Base-by-base conservation (phyloP, 2,329 filamentous ascomycete genomes). In the Emericellopsis cladophorae region DNA sequence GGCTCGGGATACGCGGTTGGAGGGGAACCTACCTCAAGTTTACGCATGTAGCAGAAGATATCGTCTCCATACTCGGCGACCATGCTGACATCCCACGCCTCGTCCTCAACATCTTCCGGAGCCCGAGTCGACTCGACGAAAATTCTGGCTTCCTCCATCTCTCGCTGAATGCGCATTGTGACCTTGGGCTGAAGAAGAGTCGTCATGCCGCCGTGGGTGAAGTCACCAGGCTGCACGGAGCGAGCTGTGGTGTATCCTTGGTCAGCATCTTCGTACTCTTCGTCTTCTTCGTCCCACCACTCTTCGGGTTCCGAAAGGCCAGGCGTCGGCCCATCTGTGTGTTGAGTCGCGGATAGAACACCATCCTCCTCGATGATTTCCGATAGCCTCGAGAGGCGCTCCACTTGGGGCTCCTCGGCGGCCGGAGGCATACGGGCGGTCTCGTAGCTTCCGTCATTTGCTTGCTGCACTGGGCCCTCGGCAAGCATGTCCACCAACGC, bases 21-120 rank as follows among this genome's bases (percentile, higher is more conserved):
- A 16, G 16, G 16, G 36, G 46, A 44, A 55, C 69, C 55, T 65
- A 88, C 85, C 80, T 98, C 92, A 40, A 95, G 79, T 43, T 84
- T 72, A 40, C 76, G 78, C 84, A 96, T 87, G 65, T 96, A 95
- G 22, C 76, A 71, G 53, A 96, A 95, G 51, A 98, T 96, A 53
- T 98, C 92, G 14, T 95, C 87, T 37, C 84, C 83, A 54, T 98
- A 98, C 57, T 96, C 90, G 10, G 89, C 84, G 39, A 96, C 92
- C 92, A 98, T 96, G 57, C 85, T 95, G 29, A 90, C 87, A 56
- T 96, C 92, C 79, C 84, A 94, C 40, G 74, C 69, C 56, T 96
- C 90, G 48, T 95, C 90, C 46, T 94, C 84, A 36, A 88, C 68
- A 43, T 95, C 88, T 43, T 92, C 84, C 5, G 66, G 59, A 1